Evolutionary conservation across 1,139 yeast genomes (phyloP).

Genomic region (Yamadazyma epiphylla): DNA sequence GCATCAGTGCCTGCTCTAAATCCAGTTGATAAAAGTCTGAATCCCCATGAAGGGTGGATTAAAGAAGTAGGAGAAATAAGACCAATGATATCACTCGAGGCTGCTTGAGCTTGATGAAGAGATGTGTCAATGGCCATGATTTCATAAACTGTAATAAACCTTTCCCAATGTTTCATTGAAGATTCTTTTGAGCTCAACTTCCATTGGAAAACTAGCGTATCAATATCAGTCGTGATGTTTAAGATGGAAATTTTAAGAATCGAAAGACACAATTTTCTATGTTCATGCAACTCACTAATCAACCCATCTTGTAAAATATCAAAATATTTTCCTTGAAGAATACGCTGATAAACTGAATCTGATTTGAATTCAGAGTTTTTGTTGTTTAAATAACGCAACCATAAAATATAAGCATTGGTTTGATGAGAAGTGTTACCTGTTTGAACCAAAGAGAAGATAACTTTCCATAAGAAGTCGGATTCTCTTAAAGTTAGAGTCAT

Average conservation of each 20-base stretch:
- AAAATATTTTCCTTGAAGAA: conserved; percentile 52
- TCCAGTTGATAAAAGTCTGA: conserved; percentile 71
- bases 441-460: conserved; percentile 33
- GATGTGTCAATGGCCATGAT: conserved; percentile 84
- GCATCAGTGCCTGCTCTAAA: conserved; percentile 77
- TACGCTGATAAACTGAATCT: conserved; percentile 24
- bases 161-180: conserved; percentile 60
- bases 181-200: conserved; percentile 19
- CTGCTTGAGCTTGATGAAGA: conserved; percentile 81
- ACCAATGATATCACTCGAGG: conserved; percentile 57
- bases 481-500: conserved; percentile 21
- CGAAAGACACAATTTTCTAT: conserved; percentile 67
- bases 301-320: conserved; percentile 52
- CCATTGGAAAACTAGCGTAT: conserved; percentile 48
- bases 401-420: conserved; percentile 46
- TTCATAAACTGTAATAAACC: conserved; percentile 72
- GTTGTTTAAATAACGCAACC: conserved; percentile 49
- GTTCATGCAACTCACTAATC: conserved; percentile 58
- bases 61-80: conserved; percentile 50
- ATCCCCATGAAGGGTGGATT: conserved; percentile 70
- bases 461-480: conserved; percentile 38
- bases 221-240: conserved; percentile 33
- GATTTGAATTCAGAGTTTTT: conserved; percentile 12
- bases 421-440: conserved; percentile 27
- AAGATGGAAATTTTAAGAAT: conserved; percentile 62